A percentile compares a stretch with the other conserved stretches of the same genome.
Conservation (phyloP, 2,329 filamentous ascomycete species). For the Dryadomyces quercus-mongolicae region DNA sequence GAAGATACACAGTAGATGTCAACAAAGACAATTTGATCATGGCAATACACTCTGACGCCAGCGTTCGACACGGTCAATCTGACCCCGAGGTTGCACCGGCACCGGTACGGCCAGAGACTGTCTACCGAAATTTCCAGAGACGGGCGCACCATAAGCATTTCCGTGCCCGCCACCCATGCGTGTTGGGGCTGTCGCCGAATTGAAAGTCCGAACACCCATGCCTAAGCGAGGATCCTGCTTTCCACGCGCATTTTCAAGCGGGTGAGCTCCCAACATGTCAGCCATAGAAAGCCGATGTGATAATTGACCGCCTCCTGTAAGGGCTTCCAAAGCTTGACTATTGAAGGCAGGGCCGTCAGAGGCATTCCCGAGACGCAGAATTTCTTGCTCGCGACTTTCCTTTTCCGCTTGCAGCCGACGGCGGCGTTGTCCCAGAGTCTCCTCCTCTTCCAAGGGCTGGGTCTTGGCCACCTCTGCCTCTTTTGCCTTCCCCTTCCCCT, state of each 20-base stretch:
- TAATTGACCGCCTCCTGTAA: conserved; percentile 19
- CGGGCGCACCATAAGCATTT: conserved; percentile 5
- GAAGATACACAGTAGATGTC: neutral
- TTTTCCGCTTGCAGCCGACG: conserved; percentile 58
- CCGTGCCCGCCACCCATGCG: neutral
- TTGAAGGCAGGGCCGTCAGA: conserved; percentile 11
- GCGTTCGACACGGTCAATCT: conserved; percentile 21
- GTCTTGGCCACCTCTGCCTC: conserved; percentile 3
- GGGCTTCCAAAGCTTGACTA: conserved; percentile 11
- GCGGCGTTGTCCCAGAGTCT: conserved; percentile 68
- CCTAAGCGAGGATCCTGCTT: neutral
- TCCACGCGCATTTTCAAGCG: conserved; percentile 20
- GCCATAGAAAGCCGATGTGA: conserved; percentile 42
- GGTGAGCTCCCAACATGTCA: conserved; percentile 39
- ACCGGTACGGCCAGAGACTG: conserved; percentile 2
- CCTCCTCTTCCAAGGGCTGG: conserved; percentile 43
- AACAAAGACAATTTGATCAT: neutral
- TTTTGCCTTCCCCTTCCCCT: conserved; percentile 18
- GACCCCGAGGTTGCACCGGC: conserved; percentile 12
- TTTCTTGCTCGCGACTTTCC: conserved; percentile 49
- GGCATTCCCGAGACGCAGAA: conserved; percentile 22
- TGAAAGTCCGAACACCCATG: neutral
- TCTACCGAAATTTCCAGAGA: conserved; percentile 2
- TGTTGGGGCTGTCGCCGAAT: neutral
- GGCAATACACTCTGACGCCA: conserved; percentile 21